Evolutionary conservation across 148 eudicot genomes (phyloP).

Genomic region (Rhododendron simsii): DNA sequence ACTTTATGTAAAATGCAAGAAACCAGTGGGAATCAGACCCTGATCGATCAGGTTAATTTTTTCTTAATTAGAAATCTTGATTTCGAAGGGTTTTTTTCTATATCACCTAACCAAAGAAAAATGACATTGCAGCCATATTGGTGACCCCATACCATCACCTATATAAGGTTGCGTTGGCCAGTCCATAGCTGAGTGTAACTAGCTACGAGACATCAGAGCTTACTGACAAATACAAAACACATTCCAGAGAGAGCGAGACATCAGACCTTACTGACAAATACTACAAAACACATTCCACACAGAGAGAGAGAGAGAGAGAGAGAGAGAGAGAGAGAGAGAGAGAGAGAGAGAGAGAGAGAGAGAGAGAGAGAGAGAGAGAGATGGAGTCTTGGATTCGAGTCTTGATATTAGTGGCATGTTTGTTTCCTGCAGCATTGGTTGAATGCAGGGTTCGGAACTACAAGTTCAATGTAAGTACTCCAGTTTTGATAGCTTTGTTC

Average conservation of each 20-base stretch:
- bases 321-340: background rate
- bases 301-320: no score
- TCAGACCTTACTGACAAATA: background rate
- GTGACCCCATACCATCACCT: slow-evolving; percentile 4
- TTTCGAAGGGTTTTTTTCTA: slow-evolving; percentile 13
- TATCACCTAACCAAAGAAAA: slow-evolving; percentile 32
- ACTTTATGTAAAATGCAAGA: slow-evolving; percentile 36
- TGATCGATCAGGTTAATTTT: background rate
- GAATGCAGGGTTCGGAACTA: slow-evolving; percentile 41
- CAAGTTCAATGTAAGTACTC: slow-evolving; percentile 43
- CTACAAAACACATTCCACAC: no score
- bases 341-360: background rate
- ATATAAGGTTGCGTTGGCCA: slow-evolving; percentile 32
- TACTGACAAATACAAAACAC: background rate
- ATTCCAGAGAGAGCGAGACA: background rate
- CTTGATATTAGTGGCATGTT: slow-evolving; percentile 22
- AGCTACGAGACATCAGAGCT: background rate
- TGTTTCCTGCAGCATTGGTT: slow-evolving; percentile 27
- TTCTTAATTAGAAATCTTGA: slow-evolving; percentile 14
- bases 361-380: background rate
- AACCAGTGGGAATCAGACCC: slow-evolving; percentile 3
- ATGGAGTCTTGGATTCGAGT: slow-evolving; percentile 30
- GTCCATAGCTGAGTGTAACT: slow-evolving; percentile 13
- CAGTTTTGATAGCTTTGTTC: background rate
- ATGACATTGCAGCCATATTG: slow-evolving; percentile 31